Evolutionary conservation across 345 rosid genomes (phyloP), one percentile per base, ranked within the genome.

Genomic region (Brassica nigra): DNA sequence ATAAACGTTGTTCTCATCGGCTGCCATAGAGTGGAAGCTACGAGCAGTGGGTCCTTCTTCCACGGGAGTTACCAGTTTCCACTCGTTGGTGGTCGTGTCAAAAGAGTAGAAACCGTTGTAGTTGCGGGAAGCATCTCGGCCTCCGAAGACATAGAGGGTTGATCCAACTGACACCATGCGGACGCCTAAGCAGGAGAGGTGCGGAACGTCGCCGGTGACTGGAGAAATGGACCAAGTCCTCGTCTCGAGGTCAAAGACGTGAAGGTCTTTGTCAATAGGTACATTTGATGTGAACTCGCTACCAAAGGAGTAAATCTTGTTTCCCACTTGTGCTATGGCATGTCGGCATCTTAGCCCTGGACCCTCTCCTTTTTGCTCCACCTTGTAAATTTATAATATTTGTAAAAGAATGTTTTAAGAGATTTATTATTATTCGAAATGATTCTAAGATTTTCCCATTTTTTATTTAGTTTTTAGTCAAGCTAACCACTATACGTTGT

Each of bases 21-120:
- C 37, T 34, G 37, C 37, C 37, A 34, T 34, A 34, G 37, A 34
- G 37, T 34, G 37, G 37, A 34, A 34, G 37, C 37, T 34, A 34
- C 37, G 37, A 34, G 37, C 8, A 34, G 37, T 4, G 37, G 37
- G 37, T 34, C 37, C 37, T 6, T 34, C 37, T 5, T 6, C 37
- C 37, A 34, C 37, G 8, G 37, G 37, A 34, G 37, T 34, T 34
- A 34, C 8, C 37, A 34, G 37, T 34, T 34, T 34, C 37, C 37
- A 34, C 37, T 5, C 37, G 8, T 34, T 34, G 1, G 37, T 34
- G 37, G 37, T 34, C 37, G 37, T 34, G 37, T 78, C 82, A 14
- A 15, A 78, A 6, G 82, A 71, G 62, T 71, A 73, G 52, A 78
- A 78, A 16, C 77, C 82, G 52, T 78, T 78, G 71, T 65, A 78